phyloP scores from a whole-genome alignment of 345 rosid genomes.

The Corchorus olitorius region DNA sequence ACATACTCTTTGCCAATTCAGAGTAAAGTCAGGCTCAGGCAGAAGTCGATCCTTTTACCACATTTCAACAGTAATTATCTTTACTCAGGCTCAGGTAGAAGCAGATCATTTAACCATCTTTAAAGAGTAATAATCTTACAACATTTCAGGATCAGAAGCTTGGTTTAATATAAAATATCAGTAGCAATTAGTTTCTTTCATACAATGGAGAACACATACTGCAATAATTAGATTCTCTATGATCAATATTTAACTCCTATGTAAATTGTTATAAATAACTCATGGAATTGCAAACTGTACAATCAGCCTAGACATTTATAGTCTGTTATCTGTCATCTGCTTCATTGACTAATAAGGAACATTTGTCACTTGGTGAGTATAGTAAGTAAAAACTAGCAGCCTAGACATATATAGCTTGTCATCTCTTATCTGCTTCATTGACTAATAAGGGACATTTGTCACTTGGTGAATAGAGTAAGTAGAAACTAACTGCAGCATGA shows the following conservation, averaged over 20 bases:
- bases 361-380: not conserved
- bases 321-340: not conserved
- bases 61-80: too few species aligned
- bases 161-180: not conserved
- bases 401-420: not conserved
- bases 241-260: not conserved
- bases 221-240: not conserved
- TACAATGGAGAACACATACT: not conserved
- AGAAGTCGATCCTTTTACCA: not conserved
- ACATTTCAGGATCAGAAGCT: not conserved
- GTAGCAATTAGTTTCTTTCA: not conserved
- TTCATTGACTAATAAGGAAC: not conserved
- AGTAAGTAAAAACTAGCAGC: not conserved
- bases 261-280: too few species aligned
- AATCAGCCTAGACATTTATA: not conserved
- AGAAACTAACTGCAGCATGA: not conserved
- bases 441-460: not conserved
- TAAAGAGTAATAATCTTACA: not conserved
- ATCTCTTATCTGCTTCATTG: not conserved
- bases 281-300: too few species aligned
- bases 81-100: too few species aligned
- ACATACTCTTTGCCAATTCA: not conserved
- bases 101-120: not conserved
- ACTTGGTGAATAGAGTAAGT: not conserved
- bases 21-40: not conserved